These are phyloP conservation scores for Candida caryicola DNA, from an alignment of 805 yeast genomes.

Conservation along the genomic window DNA sequence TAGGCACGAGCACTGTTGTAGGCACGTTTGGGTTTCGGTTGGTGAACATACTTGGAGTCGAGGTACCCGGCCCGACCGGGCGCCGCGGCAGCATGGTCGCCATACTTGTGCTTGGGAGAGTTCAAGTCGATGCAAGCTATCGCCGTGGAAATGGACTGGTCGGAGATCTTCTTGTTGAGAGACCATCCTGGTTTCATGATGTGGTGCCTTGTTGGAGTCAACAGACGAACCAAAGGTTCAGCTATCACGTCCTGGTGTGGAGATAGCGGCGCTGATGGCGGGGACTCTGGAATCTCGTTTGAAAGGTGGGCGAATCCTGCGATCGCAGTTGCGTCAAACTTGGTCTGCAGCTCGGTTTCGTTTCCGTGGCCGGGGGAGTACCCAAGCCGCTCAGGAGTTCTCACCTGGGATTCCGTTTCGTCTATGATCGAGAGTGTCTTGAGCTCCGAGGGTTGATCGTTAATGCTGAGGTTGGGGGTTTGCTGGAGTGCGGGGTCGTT, in stretches of 20 bases:
- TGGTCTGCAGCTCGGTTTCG: not conserved
- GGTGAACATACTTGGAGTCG: not conserved
- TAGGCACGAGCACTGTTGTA: not conserved
- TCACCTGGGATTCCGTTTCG: constrained; percentile 8
- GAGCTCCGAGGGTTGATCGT: constrained; percentile 13
- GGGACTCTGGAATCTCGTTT: constrained; percentile 39
- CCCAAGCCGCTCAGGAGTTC: not conserved
- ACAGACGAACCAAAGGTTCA: not conserved
- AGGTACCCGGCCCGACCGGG: not conserved
- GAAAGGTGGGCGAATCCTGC: constrained; percentile 12
- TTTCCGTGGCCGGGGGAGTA: not conserved
- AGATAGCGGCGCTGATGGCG: constrained; percentile 43
- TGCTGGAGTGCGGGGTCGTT: not conserved
- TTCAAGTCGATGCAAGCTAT: constrained; percentile 28
- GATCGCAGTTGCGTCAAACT: not conserved
- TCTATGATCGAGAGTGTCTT: constrained; percentile 10
- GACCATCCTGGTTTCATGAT: constrained; percentile 10
- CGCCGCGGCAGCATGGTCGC: not conserved
- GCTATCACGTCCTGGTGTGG: constrained; percentile 21
- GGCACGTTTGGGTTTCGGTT: constrained; percentile 4
- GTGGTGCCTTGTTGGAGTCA: constrained; percentile 5
- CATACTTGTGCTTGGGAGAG: constrained; percentile 1
- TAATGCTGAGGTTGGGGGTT: constrained; percentile 1
- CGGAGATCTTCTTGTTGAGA: constrained; percentile 15
- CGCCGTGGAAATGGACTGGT: constrained; percentile 24